phyloP scores from a whole-genome alignment of 2,329 filamentous ascomycete genomes.

The Xylaria sp. region DNA sequence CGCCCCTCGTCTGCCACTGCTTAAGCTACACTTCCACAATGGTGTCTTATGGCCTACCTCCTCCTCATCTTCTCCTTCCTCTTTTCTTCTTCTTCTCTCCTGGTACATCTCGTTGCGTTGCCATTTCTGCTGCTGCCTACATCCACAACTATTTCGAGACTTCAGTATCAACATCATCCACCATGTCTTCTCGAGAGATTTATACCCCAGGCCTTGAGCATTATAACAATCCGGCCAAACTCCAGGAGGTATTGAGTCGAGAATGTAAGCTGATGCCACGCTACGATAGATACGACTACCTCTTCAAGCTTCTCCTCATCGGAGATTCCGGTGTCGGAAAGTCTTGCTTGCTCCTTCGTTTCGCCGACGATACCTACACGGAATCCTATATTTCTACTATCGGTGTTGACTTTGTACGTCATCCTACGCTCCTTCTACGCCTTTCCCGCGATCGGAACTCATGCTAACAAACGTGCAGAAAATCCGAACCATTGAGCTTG shows the following conservation, averaged over 20 bases:
- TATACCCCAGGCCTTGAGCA: conserved; percentile 31
- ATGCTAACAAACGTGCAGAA: conserved; percentile 63
- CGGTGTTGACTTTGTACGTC: conserved; percentile 95
- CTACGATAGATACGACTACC: conserved; percentile 92
- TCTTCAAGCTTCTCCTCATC: conserved; percentile 99
- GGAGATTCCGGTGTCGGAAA: conserved; percentile 99
- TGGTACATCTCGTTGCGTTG: conserved; percentile 4
- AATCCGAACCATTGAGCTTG: conserved; percentile 99
- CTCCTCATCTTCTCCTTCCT: conserved; percentile 7
- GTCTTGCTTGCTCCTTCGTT: conserved; percentile 96
- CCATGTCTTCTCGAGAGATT: conserved; percentile 19
- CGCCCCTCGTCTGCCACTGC: conserved; percentile 6
- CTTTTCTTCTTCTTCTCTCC: conserved; percentile 6
- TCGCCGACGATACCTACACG: conserved; percentile 98
- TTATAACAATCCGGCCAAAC: conserved; percentile 31
- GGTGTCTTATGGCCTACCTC: not conserved
- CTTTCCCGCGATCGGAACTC: conserved; percentile 39
- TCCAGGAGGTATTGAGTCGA: conserved; percentile 29
- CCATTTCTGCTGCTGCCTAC: not conserved
- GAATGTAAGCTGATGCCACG: conserved; percentile 16
- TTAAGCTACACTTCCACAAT: conserved; percentile 8
- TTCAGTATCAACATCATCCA: conserved; percentile 6
- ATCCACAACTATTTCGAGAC: conserved; percentile 14
- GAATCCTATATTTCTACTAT: conserved; percentile 99
- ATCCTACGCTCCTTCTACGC: not conserved